These are phyloP conservation scores for Aspergillus ostianus DNA, from an alignment of 495 filamentous ascomycete genomes.

Conservation along the genomic window DNA sequence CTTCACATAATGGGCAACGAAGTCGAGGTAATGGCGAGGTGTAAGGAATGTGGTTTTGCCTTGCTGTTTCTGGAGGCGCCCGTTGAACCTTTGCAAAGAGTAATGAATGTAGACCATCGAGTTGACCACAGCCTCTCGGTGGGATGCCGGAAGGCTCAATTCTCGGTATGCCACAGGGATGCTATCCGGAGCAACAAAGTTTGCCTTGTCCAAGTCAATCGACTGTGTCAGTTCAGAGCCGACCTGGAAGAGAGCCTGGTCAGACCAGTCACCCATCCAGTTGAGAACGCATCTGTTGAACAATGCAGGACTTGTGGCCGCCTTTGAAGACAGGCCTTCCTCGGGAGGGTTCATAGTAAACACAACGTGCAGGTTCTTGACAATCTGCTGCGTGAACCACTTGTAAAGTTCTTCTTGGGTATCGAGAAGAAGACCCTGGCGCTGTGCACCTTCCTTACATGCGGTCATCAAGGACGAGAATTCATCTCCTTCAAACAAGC, in stretches of 20 bases:
- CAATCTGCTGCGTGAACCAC: slow-evolving; percentile 99
- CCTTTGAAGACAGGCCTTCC: slow-evolving; percentile 90
- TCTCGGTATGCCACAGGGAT: slow-evolving; percentile 89
- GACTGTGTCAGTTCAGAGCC: slow-evolving; percentile 93
- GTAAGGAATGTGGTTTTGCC: slow-evolving; percentile 88
- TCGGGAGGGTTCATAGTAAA: slow-evolving; percentile 99
- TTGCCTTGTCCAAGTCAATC: slow-evolving; percentile 84
- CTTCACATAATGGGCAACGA: slow-evolving; percentile 96
- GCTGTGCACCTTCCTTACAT: slow-evolving; percentile 96
- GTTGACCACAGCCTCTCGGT: slow-evolving; percentile 89
- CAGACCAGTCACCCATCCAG: slow-evolving; percentile 99
- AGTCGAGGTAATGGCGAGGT: slow-evolving; percentile 95
- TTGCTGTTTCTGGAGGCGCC: slow-evolving; percentile 86
- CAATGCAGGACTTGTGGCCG: slow-evolving; percentile 91
- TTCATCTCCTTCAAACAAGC: slow-evolving; percentile 96
- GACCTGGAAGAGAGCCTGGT: slow-evolving; percentile 98
- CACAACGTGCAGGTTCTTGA: slow-evolving; percentile 97
- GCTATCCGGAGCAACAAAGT: slow-evolving; percentile 82
- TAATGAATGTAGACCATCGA: slow-evolving; percentile 99
- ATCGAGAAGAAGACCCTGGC: slow-evolving; percentile 90
- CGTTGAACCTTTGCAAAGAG: slow-evolving; percentile 86
- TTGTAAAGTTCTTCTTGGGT: slow-evolving; percentile 98
- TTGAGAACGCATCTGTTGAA: slow-evolving; percentile 99
- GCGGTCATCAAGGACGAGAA: slow-evolving; percentile 95
- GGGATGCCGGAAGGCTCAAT: slow-evolving; percentile 77